Base-by-base conservation (phyloP, 257 asterid genomes). In the Solanum pinnatisectum region DNA sequence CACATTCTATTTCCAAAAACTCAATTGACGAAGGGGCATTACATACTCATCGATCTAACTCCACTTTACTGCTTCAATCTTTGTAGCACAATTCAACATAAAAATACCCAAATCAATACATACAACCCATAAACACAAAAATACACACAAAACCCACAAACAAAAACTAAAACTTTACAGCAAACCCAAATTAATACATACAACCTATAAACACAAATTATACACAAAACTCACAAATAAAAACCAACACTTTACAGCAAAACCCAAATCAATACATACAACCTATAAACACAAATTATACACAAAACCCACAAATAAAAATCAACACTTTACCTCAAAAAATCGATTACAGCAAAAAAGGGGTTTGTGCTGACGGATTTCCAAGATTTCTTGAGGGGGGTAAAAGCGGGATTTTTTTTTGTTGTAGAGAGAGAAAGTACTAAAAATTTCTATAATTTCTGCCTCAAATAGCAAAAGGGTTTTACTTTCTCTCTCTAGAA, bases 401-500 rank as follows among this genome's bases (percentile, higher is more conserved):
- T 40, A 23, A 22, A 37, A 68, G 20, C 1, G 67, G 37, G 22
- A 52, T 3, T 68, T 35, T 35, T 15, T 70, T 0, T 56, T 1
- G 65, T 56, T 30, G 3, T 46, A 73, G 84, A 72, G 87, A 71
- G 88, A 86, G 88, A 86, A 86, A 52, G 88, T 42, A 44, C 36
- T 5, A 16, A 76, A 44, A 25, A 23, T 46, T 79, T 79, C 36
- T 42, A 23, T 5, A 25, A 23, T 44, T 79, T 79, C 36, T 44
- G 25, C 16, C 52, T 79, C 63, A 79, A 9, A 44, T 27, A 42
- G 23, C 18, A 76, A 44, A 32, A 13, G 36, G 46, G 59, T 37
- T 36, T 37, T 37, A 37, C 83, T 49, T 39, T 86, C 88, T 86
- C 88, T 86, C 88, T 86, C 84, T 73, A 86, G 18, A 79, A 68